These are phyloP conservation scores for Aspergillus sp. DNA, from an alignment of 2,329 filamentous ascomycete species.

Conservation along the genomic window DNA sequence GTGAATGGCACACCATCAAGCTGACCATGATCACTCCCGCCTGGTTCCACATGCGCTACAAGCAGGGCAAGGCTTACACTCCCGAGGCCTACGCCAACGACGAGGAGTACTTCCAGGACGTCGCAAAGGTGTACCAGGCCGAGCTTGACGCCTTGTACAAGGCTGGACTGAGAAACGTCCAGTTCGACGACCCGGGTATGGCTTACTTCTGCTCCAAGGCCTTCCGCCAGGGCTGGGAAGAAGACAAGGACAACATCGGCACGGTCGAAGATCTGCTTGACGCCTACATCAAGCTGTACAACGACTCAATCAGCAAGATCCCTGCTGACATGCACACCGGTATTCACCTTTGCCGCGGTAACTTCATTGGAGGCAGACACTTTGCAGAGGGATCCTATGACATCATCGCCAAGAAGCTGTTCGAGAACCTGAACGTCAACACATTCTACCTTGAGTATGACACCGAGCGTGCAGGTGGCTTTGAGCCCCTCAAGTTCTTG, in stretches of 20 bases:
- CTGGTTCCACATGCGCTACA: conserved; percentile 8
- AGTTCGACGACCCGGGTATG: conserved; percentile 6
- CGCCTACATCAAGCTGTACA: conserved; percentile 7
- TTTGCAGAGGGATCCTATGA: conserved; percentile 3
- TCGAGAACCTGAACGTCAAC: conserved; percentile 4
- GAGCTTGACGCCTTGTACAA: neutral
- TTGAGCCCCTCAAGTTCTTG: conserved; percentile 2
- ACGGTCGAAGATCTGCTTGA: neutral
- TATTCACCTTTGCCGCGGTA: conserved; percentile 3
- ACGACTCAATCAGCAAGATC: neutral
- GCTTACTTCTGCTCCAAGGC: conserved; percentile 5
- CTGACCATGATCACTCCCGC: conserved; percentile 7
- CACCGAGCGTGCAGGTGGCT: conserved; percentile 3
- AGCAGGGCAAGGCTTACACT: conserved; percentile 5
- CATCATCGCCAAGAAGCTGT: conserved; percentile 5
- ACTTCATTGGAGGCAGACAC: conserved; percentile 5
- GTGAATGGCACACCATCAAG: conserved; percentile 3
- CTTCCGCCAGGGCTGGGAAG: conserved; percentile 2
- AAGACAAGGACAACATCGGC: neutral
- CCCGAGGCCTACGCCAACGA: conserved; percentile 1
- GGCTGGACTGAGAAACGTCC: conserved; percentile 3
- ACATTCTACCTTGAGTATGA: conserved; percentile 8
- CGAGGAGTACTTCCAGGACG: conserved; percentile 2
- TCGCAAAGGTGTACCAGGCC: conserved; percentile 2
- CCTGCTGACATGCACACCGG: conserved; percentile 5